A percentile compares a stretch with the other conserved stretches of the same genome.
Evolutionary conservation across 73 alveolate species (phyloP).

Genomic region (Paramecium tetraurelia): DNA sequence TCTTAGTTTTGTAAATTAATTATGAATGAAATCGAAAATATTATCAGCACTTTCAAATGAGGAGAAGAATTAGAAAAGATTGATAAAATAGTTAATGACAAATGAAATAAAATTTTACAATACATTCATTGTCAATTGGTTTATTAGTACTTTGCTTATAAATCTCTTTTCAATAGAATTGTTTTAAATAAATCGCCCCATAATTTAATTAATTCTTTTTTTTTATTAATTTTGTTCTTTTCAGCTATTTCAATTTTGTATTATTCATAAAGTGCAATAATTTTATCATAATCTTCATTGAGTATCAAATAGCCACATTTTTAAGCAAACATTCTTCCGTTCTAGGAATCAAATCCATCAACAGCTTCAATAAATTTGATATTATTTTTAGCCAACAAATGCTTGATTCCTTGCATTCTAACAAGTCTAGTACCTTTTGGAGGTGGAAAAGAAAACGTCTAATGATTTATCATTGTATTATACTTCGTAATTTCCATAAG

Average conservation of each 20-base stretch:
- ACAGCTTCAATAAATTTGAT: background rate
- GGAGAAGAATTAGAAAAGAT: background rate
- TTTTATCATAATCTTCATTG: constrained; percentile 5
- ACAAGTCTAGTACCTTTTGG: constrained; percentile 24
- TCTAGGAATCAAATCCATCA: constrained; percentile 28
- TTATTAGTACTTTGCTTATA: background rate
- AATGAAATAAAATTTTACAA: background rate
- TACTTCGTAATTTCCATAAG: constrained; percentile 44
- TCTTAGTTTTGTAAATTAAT: no score
- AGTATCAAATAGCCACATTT: constrained; percentile 31
- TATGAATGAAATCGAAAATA: no score
- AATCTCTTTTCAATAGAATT: constrained; percentile 1
- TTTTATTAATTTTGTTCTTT: background rate
- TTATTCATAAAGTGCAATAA: background rate
- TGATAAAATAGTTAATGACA: background rate
- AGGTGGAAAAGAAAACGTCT: constrained; percentile 46
- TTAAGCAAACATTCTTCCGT: constrained; percentile 37
- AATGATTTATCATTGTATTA: background rate
- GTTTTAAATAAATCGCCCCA: background rate
- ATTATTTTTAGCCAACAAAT: background rate
- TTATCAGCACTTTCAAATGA: no score
- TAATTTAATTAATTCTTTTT: background rate
- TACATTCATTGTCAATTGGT: background rate
- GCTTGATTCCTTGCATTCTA: background rate
- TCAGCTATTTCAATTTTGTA: background rate